phyloP scores from a whole-genome alignment of 2,329 filamentous ascomycete species.

The Fusarium brevicatenulatum region DNA sequence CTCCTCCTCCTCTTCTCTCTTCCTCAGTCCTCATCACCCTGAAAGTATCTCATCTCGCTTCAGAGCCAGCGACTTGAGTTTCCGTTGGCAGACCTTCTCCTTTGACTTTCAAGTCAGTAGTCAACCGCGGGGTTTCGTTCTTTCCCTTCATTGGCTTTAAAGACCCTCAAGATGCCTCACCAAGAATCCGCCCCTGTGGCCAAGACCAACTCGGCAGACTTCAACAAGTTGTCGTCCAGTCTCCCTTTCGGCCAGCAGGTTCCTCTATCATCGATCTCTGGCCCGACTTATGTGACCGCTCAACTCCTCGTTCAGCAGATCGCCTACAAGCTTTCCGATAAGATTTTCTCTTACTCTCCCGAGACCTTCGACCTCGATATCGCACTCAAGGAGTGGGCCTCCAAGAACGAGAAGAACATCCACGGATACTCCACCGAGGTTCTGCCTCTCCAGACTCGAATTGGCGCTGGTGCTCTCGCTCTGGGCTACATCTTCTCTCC shows the following conservation, averaged over 20 bases:
- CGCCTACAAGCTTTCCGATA: slow-evolving; percentile 93
- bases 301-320: slow-evolving; percentile 96
- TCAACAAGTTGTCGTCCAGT: slow-evolving; percentile 60
- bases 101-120: slow-evolving; percentile 21
- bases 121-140: slow-evolving; percentile 6
- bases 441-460: slow-evolving; percentile 83
- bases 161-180: slow-evolving; percentile 44
- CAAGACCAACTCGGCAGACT: slow-evolving; percentile 43
- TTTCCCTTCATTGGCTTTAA: slow-evolving; percentile 5
- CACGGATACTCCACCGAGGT: slow-evolving; percentile 83
- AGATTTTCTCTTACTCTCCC: slow-evolving; percentile 96
- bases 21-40: slow-evolving; percentile 19
- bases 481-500: slow-evolving; percentile 98
- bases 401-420: slow-evolving; percentile 77
- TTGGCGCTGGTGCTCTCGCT: slow-evolving; percentile 89
- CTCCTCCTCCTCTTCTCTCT: background rate
- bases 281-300: slow-evolving; percentile 91
- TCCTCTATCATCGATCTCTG: slow-evolving; percentile 72
- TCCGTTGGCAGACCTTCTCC: slow-evolving; percentile 19
- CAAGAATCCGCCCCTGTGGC: slow-evolving; percentile 50
- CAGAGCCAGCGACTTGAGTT: slow-evolving; percentile 35
- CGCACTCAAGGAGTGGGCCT: slow-evolving; percentile 82
- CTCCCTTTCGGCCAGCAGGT: slow-evolving; percentile 68
- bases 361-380: slow-evolving; percentile 91
- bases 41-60: slow-evolving; percentile 41